These are phyloP conservation scores for Alisma plantagoaquatica DNA, from an alignment of 106 monocot genomes.

Conservation along the genomic window DNA sequence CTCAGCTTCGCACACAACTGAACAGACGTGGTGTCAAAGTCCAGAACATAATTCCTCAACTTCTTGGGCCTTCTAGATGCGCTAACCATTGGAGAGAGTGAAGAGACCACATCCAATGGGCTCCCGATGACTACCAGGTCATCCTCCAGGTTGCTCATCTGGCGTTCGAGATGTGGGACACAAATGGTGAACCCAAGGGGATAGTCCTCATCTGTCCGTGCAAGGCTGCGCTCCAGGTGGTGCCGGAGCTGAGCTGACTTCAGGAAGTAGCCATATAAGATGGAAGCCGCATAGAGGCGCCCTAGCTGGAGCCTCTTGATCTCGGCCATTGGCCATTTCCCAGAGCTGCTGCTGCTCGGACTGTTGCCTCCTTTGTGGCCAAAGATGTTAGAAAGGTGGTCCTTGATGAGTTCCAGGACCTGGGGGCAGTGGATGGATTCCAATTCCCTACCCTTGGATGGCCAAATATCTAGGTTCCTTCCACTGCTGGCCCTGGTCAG, in stretches of 20 bases:
- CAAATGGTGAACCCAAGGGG: constrained; percentile 9
- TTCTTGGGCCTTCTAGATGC: constrained; percentile 13
- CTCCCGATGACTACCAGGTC: constrained; percentile 14
- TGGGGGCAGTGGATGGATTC: constrained; percentile 40
- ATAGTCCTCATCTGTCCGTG: constrained; percentile 15
- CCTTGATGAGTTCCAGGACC: constrained; percentile 31
- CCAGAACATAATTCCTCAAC: constrained; percentile 43
- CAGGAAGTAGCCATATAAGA: constrained; percentile 58
- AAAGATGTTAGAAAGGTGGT: constrained; percentile 38
- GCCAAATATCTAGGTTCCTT: constrained; percentile 26
- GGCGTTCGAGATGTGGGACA: constrained; percentile 12
- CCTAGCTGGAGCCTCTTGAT: constrained; percentile 46
- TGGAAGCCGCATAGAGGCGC: constrained; percentile 48
- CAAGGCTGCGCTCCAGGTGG: constrained; percentile 32
- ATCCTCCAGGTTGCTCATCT: constrained; percentile 10
- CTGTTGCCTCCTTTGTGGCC: constrained; percentile 11
- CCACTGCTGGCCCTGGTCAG: constrained; percentile 21
- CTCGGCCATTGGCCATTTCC: constrained; percentile 15
- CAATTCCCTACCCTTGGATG: constrained; percentile 34
- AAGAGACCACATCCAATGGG: constrained; percentile 10
- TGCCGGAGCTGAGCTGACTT: constrained; percentile 37
- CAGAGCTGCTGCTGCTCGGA: no score
- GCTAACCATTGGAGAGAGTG: constrained; percentile 7
- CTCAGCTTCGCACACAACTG: constrained; percentile 48
- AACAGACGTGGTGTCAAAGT: constrained; percentile 34